These are phyloP conservation scores for Xerocomellus amylosporus DNA, from an alignment of 768 basidiomycete genomes.

Conservation along the genomic window DNA sequence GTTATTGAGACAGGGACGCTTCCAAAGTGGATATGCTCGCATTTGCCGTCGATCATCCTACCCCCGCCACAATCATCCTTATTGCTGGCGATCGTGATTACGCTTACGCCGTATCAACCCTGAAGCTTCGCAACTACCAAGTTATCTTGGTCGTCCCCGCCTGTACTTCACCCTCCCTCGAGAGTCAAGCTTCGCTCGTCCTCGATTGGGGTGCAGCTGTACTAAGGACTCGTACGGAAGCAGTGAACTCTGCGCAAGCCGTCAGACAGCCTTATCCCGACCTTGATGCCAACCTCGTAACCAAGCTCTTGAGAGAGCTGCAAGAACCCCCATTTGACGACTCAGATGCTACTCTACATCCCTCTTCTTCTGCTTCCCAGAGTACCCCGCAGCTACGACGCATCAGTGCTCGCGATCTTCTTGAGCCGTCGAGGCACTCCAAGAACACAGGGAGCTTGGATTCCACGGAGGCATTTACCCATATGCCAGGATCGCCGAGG, in stretches of 20 bases:
- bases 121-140: constrained; percentile 52
- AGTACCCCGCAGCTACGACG: constrained; percentile 12
- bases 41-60: constrained; percentile 59
- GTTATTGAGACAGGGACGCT: constrained; percentile 2
- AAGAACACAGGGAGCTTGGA: constrained; percentile 7
- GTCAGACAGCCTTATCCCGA: constrained; percentile 28
- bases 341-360: constrained; percentile 4
- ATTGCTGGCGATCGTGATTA: constrained; percentile 69
- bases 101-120: constrained; percentile 56
- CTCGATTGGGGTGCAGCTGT: constrained; percentile 50
- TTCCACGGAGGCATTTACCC: constrained; percentile 2
- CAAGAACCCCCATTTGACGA: constrained; percentile 15
- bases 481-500: constrained; percentile 3
- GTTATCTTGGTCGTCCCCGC: constrained; percentile 50
- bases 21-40: constrained; percentile 64
- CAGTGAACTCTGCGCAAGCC: constrained; percentile 1
- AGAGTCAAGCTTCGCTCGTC: constrained; percentile 50
- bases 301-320: constrained; percentile 23
- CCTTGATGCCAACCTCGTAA: constrained; percentile 22
- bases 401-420: constrained; percentile 23
- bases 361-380: not conserved
- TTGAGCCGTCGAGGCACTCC: constrained; percentile 16
- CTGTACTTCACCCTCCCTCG: constrained; percentile 43
- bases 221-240: constrained; percentile 31
- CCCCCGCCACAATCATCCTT: constrained; percentile 54